Evolutionary conservation across 345 rosid genomes (phyloP).

Genomic region (Moringa oleifera): DNA sequence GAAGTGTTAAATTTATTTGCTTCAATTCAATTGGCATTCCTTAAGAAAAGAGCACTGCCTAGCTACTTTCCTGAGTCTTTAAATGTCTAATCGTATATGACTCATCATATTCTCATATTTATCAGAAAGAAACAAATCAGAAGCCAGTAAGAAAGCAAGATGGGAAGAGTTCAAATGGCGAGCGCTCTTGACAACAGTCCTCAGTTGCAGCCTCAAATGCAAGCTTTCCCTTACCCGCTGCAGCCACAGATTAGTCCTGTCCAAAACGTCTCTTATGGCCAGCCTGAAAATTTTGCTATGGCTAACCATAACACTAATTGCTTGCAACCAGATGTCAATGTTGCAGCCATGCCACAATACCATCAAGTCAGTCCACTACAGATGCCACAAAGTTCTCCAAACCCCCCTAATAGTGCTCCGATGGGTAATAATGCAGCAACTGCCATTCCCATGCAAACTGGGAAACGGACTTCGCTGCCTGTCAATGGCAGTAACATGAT

Average conservation of each 20-base stretch:
- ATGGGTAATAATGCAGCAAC: not conserved
- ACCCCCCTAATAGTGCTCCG: no score
- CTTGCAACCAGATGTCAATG: not conserved
- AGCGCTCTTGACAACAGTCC: not conserved
- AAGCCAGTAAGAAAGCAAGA: conserved; percentile 5
- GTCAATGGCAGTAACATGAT: no score
- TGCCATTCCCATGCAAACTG: not conserved
- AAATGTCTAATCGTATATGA: no score
- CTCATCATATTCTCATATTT: no score
- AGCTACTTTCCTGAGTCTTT: no score
- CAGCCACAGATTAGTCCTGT: not conserved
- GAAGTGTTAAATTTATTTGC: no score
- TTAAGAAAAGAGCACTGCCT: no score
- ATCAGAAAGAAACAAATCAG: not conserved
- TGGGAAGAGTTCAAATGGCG: conserved; percentile 19
- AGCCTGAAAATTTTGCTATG: no score
- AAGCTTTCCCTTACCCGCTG: no score
- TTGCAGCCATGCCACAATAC: conserved; percentile 1
- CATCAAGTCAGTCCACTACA: conserved; percentile 6
- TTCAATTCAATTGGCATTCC: no score
- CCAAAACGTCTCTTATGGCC: not conserved
- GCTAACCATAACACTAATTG: not conserved
- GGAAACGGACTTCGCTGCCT: conserved; percentile 12
- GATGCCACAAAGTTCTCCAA: conserved; percentile 7
- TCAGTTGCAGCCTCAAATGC: conserved; percentile 1